These are phyloP conservation scores for Saccharomyces hybrid DNA, from an alignment of 1,139 yeast species.

Conservation along the genomic window DNA sequence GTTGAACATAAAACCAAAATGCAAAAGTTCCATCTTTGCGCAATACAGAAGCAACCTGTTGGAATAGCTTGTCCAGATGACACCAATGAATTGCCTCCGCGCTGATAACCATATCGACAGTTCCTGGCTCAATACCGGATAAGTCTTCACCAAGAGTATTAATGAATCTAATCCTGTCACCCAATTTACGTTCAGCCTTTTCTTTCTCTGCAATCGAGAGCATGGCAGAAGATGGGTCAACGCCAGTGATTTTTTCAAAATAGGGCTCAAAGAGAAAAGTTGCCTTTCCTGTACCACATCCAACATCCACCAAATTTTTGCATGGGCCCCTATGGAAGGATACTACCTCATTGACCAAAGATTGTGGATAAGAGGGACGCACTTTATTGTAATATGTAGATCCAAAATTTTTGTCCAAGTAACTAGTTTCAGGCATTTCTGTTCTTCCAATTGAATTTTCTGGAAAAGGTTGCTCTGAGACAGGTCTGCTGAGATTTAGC, in stretches of 20 bases:
- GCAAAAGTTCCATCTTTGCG: conserved; percentile 60
- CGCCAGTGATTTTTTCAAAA: conserved; percentile 48
- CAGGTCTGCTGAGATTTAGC: neutral
- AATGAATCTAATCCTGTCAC: conserved; percentile 19
- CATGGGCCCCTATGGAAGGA: conserved; percentile 28
- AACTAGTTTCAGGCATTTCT: conserved; percentile 9
- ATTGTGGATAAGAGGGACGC: conserved; percentile 47
- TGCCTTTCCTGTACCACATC: conserved; percentile 79
- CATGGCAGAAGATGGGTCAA: conserved; percentile 62
- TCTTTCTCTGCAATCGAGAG: conserved; percentile 39
- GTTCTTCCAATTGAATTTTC: neutral
- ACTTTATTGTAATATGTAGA: conserved; percentile 45
- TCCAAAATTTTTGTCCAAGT: conserved; percentile 38
- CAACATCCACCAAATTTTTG: conserved; percentile 51
- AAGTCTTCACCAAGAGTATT: conserved; percentile 32
- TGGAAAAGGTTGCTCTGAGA: neutral
- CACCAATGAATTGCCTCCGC: conserved; percentile 82
- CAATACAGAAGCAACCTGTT: conserved; percentile 43
- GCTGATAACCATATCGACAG: conserved; percentile 56
- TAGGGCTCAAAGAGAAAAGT: conserved; percentile 39
- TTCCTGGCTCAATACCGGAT: conserved; percentile 21
- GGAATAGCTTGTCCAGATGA: conserved; percentile 44
- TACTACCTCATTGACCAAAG: conserved; percentile 39
- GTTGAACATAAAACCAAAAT: conserved; percentile 70
- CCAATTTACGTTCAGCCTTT: conserved; percentile 8